Evolutionary conservation across 352 stramenopile genomes (phyloP), one percentile per base, ranked within the genome.

Genomic region (Pythium monospermum): DNA sequence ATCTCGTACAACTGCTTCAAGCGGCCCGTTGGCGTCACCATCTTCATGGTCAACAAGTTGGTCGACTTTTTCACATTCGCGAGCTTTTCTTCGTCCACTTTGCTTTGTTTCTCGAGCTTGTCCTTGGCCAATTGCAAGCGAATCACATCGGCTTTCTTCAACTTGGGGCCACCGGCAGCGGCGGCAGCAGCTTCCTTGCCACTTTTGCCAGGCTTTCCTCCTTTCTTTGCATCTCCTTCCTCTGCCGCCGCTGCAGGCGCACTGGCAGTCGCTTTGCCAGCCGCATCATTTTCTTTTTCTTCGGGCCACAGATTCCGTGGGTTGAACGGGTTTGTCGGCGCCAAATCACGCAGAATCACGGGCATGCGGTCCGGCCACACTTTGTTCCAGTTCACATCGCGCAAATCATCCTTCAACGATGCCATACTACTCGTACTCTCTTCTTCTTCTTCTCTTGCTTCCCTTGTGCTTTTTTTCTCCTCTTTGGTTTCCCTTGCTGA

Each of bases 321-420:
- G 67, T 93, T 91, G 68, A 93, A 93, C 23, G 83, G 80, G 54
- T 93, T 93, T 28, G 75, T 88, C 11, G 83, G 83, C 51, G 83
- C 83, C 49, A 93, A 52, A 40, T 93, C 80, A 25, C 83, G 83
- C 51, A 94, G 66, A 51, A 94, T 94, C 66, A 94, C 80, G 32
- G 83, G 83, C 73, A 94, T 94, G 53, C 83, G 79, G 65, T 94
- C 78, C 11, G 83, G 83, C 75, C 82, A 94, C 38, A 94, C 67
- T 66, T 94, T 94, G 64, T 94, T 81, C 83, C 83, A 94, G 68
- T 91, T 91, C 27, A 94, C 83, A 55, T 91, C 83, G 64, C 78
- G 76, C 72, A 94, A 81, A 23, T 81, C 75, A 45, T 78, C 82
- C 63, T 89, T 93, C 57, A 77, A 68, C 43, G 83, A 77, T 58